phyloP scores from a whole-genome alignment of 495 filamentous ascomycete genomes.

The Immersiella caudata region DNA sequence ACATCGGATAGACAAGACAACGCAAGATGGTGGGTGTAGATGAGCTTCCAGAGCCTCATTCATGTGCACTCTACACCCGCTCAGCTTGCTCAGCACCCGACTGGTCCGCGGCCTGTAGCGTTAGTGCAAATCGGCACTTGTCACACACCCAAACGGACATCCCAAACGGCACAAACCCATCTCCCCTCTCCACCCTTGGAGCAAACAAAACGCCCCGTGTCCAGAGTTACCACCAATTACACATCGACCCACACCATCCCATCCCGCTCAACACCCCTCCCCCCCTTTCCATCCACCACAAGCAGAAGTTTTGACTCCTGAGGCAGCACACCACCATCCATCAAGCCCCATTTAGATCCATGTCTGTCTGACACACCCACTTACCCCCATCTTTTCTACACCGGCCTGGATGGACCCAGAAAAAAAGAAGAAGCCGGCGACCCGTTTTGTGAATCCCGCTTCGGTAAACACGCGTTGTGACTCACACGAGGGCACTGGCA shows the following conservation, averaged over 20 bases:
- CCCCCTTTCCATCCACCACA: not conserved
- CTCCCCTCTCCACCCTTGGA: not conserved
- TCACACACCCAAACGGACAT: not conserved
- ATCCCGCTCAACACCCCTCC: constrained; percentile 1
- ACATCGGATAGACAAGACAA: not conserved
- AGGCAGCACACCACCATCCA: not conserved
- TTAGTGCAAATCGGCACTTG: constrained; percentile 1
- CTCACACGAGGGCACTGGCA: not conserved
- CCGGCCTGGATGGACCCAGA: not conserved
- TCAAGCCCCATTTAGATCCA: not conserved
- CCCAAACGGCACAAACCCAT: not conserved
- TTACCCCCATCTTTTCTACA: not conserved
- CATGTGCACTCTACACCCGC: not conserved
- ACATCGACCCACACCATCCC: not conserved
- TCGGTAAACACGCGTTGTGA: constrained; percentile 5
- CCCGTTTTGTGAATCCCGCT: constrained; percentile 11
- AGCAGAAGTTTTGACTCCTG: not conserved
- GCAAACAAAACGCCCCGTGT: not conserved
- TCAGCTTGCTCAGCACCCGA: not conserved
- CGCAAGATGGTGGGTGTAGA: not conserved
- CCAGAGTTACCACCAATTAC: not conserved
- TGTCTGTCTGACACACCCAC: not conserved
- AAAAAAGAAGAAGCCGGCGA: not conserved
- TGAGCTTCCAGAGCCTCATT: not conserved
- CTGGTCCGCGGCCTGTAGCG: not conserved